Evolutionary conservation across 768 basidiomycete species (phyloP), one percentile per base, ranked within the genome.

Genomic region (Albatrellus ellisii): DNA sequence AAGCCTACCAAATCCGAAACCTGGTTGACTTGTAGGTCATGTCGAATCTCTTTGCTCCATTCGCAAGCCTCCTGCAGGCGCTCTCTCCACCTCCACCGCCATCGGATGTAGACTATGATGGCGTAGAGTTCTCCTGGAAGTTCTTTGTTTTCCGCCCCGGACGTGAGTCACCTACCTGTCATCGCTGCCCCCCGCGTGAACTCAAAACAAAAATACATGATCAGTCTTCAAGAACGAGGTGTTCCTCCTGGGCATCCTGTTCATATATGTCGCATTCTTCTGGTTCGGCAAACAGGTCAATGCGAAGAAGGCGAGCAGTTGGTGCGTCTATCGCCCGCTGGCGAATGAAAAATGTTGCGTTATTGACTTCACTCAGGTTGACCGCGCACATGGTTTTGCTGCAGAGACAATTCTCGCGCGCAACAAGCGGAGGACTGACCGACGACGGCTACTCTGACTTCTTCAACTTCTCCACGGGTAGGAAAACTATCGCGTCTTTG

Each of bases 381-480:
- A 58, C 67, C 18, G 69, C 74, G 15, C 73, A 88, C 59, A 58
- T 62, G 18, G 60, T 69, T 6, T 57, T 85, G 49, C 70, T 82
- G 45, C 57, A 68, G 34, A 59, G 70, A 26, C 88, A 94, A 59
- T 95, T 95, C 64, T 77, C 85, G 9, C 69, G 64, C 35, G 80
- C 87, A 1, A 64, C 69, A 7, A 66, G 64, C 26, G 62, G 62
- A 4, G 74, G 73, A 8, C 60, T 82, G 37, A 68, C 69, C 26
- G 43, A 66, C 29, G 88, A 90, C 52, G 87, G 86, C 15, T 67
- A 79, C 52, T 69, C 77, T 3, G 86, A 89, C 62, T 83, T 77
- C 56, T 85, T 88, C 65, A 69, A 70, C 55, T 95, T 84, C 62
- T 87, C 87, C 31, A 90, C 89, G 2, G 91, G 91, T 41, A 67